Evolutionary conservation across 768 basidiomycete genomes (phyloP), one percentile per base, ranked within the genome.

Genomic region (Tylopilus sp.): DNA sequence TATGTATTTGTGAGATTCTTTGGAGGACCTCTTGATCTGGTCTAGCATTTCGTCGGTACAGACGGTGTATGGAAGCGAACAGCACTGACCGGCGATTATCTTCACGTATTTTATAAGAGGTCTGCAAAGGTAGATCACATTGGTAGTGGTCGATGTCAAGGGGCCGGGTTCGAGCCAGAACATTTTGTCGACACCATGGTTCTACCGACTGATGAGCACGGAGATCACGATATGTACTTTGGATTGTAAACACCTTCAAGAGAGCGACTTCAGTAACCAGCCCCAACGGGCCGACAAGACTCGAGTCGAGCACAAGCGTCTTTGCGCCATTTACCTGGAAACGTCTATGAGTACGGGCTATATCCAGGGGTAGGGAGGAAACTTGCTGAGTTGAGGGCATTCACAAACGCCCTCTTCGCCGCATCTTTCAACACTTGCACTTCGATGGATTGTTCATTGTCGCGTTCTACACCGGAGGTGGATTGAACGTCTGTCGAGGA

Each of bases 161-260:
- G 91, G 85, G 17, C 95, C 95, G 11, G 86, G 70, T 70, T 98
- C 97, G 21, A 99, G 82, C 95, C 97, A 99, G 73, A 95, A 97
- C 91, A 99, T 95, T 76, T 97, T 97, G 74, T 98, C 95, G 3
- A 99, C 92, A 6, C 93, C 95, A 83, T 98, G 95, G 65, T 98
- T 90, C 95, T 98, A 59, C 49, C 21, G 12, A 25, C n/a, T 17
- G 23, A 50, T 63, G 23, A 58, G 33, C 31, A 51, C 50, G 28
- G 41, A n/a, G n/a, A n/a, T n/a, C 47, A 48, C 12, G 45, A 39
- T 2, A 38, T 15, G 25, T 30, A 26, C 4, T 22, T 30, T 31
- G 25, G 21, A 42, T 33, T 28, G 4, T 33, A 63, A 60, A 25
- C 46, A 94, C 97, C 83, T 98, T 98, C 49, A 98, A 74, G 15